Conservation (phyloP, 169 alveolate species). For the Plasmodium fragile region DNA sequence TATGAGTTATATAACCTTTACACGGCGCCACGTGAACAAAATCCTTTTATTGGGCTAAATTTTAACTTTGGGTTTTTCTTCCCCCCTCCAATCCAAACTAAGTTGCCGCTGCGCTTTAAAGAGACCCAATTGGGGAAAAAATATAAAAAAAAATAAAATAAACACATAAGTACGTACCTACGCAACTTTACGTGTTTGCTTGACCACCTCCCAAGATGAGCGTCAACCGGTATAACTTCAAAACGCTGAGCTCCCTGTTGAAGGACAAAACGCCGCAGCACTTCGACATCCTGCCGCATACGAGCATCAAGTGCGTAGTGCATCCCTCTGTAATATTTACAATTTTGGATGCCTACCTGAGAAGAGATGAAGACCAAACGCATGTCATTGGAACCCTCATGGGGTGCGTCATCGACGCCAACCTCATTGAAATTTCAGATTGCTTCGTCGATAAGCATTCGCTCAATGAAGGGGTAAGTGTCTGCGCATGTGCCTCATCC, state of each 20-base stretch:
- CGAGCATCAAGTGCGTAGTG: slow-evolving; percentile 88
- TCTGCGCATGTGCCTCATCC: not conserved
- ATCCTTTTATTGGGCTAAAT: not conserved
- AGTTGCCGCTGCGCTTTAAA: not conserved
- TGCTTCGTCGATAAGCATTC: slow-evolving; percentile 94
- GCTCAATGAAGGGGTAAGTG: slow-evolving; percentile 89
- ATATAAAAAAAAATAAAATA: not conserved
- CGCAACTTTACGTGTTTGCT: not conserved
- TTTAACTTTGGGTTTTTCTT: not conserved
- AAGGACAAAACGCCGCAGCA: slow-evolving; percentile 82
- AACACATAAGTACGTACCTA: not conserved
- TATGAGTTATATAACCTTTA: not conserved
- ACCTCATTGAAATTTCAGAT: slow-evolving; percentile 92
- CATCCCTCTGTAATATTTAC: slow-evolving; percentile 93
- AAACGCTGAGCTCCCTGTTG: slow-evolving; percentile 41
- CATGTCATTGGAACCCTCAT: slow-evolving; percentile 92
- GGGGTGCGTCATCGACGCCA: slow-evolving; percentile 91
- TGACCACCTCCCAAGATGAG: slow-evolving; percentile 37
- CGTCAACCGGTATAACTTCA: slow-evolving; percentile 31
- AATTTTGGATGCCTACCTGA: slow-evolving; percentile 91
- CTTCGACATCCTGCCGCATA: slow-evolving; percentile 86
- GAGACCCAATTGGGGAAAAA: not conserved
- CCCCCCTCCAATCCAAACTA: not conserved
- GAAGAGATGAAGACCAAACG: slow-evolving; percentile 92
- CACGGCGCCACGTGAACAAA: not conserved